Evolutionary conservation across 805 yeast genomes (phyloP).

Genomic region (Suhomyces prunicola): DNA sequence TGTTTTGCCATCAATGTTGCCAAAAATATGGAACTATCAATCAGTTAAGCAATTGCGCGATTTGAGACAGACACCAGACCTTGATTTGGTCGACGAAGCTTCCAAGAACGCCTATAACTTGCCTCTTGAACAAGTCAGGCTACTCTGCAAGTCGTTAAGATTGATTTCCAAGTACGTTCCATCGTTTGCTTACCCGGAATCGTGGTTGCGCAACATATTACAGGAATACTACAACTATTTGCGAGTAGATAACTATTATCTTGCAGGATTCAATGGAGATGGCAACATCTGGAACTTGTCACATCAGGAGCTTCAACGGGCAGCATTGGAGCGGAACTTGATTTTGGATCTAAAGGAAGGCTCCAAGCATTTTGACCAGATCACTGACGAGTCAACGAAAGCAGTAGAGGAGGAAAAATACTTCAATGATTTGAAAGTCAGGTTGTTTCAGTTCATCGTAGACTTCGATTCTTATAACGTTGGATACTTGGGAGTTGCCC

Average conservation of each 20-base stretch:
- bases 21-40: constrained; percentile 30
- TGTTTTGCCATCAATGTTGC: constrained; percentile 45
- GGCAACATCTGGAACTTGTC: constrained; percentile 47
- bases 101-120: constrained; percentile 47
- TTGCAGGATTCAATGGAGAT: constrained; percentile 32
- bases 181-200: constrained; percentile 33
- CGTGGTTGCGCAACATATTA: constrained; percentile 33
- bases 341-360: constrained; percentile 31
- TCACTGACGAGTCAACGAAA: constrained; percentile 13
- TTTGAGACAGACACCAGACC: constrained; percentile 13
- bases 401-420: constrained; percentile 12
- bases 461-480: constrained; percentile 40
- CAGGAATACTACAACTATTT: constrained; percentile 42
- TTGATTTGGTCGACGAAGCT: not conserved
- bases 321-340: constrained; percentile 57
- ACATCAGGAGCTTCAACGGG: constrained; percentile 48
- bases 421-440: constrained; percentile 30
- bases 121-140: constrained; percentile 34
- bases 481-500: constrained; percentile 24
- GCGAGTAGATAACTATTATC: constrained; percentile 50
- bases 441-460: constrained; percentile 38
- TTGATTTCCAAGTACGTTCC: constrained; percentile 42
- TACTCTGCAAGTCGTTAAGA: constrained; percentile 34
- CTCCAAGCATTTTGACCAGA: constrained; percentile 19
- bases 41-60: constrained; percentile 12